Evolutionary conservation across 2,329 filamentous ascomycete genomes (phyloP), one percentile per base, ranked within the genome.

Genomic region (Colletotrichum falcatum): DNA sequence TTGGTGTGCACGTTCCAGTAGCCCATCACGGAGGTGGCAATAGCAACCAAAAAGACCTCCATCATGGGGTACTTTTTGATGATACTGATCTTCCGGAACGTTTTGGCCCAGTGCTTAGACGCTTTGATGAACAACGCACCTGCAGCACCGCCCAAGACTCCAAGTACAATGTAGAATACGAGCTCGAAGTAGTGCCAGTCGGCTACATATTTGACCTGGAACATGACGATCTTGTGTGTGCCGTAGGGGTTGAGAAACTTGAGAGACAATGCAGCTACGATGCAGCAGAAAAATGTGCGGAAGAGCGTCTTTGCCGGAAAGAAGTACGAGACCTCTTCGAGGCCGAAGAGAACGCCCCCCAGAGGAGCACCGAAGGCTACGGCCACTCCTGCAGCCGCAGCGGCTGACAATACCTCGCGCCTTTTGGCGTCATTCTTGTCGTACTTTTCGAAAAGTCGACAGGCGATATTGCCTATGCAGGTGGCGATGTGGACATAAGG

Each of bases 401-500:
- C 94, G 0, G 95, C 95, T 56, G 94, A 97, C n/a, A 98, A 85
- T 0, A 97, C 92, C 79, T 98, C 95, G 79, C 96, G 91, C 73
- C 96, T 88, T 81, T 99, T 99, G 63, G 90, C 96, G 77, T 99
- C 96, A 76, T 99, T 99, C 73, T 89, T 87, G 75, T 96, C 94
- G 80, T 98, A 99, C 79, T 99, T 99, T 72, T 89, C 83, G 76
- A 98, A 98, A n/a, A 98, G 80, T 77, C 96, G 93, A 77, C 95
- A 98, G 39, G 92, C 90, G 78, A 99, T 97, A 76, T 99, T 99
- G 69, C 96, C 96, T 28, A 98, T 91, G 75, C 95, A 97, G 1
- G 95, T 93, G 0, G 95, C 94, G 77, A 98, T 97, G 79, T 99
- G 96, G n/a, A 99, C 96, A 76, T 95, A 98, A 0, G 96, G 96